phyloP scores from a whole-genome alignment of 2,329 filamentous ascomycete genomes.

The Nemania sp. region DNA sequence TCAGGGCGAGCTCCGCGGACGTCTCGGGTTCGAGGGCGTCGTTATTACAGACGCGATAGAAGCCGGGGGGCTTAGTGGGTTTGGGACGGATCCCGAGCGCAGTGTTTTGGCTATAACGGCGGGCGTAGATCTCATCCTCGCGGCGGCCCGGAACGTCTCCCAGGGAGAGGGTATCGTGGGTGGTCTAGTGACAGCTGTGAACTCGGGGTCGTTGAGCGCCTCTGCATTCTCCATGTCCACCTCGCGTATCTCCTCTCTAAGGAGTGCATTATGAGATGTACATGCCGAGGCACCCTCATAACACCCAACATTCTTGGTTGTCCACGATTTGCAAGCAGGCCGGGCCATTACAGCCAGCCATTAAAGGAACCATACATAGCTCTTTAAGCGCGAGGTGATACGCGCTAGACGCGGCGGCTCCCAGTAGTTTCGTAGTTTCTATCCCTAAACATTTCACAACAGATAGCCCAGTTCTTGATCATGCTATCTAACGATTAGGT shows the following conservation, averaged over 20 bases:
- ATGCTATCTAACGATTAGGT: no score
- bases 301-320: no score
- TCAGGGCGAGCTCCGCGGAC: constrained; percentile 28
- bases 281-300: not conserved
- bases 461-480: no score
- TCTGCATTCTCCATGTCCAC: constrained; percentile 31
- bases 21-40: constrained; percentile 25
- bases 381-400: no score
- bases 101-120: constrained; percentile 22
- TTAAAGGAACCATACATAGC: no score
- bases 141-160: constrained; percentile 22
- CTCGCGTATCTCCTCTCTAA: constrained; percentile 14
- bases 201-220: constrained; percentile 21
- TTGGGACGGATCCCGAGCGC: constrained; percentile 30
- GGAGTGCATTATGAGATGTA: constrained; percentile 17
- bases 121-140: constrained; percentile 31
- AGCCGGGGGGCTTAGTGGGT: constrained; percentile 25
- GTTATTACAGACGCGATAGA: constrained; percentile 34
- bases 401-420: no score
- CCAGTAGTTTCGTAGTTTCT: no score
- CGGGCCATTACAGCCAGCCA: no score
- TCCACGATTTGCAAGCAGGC: no score
- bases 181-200: constrained; percentile 26
- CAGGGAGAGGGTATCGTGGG: constrained; percentile 27
- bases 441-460: no score